Base-by-base conservation (phyloP, 352 stramenopile genomes). In the Globisporangium solare region DNA sequence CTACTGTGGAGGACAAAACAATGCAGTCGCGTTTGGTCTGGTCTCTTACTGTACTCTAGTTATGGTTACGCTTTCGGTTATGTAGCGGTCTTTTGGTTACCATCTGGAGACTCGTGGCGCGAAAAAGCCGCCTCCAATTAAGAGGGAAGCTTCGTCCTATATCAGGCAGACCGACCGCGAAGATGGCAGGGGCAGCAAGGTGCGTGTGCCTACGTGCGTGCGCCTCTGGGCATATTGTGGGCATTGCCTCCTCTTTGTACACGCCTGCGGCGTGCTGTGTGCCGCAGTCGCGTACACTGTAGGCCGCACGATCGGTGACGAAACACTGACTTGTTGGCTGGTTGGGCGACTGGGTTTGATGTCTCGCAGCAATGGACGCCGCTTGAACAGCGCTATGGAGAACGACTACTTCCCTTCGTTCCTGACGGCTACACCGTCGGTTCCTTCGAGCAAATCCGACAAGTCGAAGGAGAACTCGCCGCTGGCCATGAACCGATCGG, bases 321-420 rank as follows among this genome's bases (percentile, higher is more conserved):
- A 35, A 35, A 35, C 7, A 35, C 27, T 35, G 27, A 35, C 27
- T 35, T 35, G 27, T 35, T 35, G 27, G 27, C 10, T 35, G 27
- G 27, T 35, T 35, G 5, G 2, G 27, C 27, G 5, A 35, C 10
- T 35, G 27, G 6, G 7, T 35, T 35, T 6, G 27, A 8, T 35
- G 2, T 3, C 20, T 42, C 4, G 4, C 54, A 60, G 54, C 46
- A 60, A 60, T 41, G 54, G 49, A 22, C 43, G 49, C 17, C 56
- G 56, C 27, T 48, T 76, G 13, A 62, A 56, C 39, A 60, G 65
- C 47, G 63, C 60, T 1, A 66, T 67, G 58, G 81, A 91, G 18
- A 79, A 91, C 27, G 81, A 91, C 47, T 91, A 85, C 66, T 91
- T 91, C 49, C 81, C 81, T 37, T 79, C 78, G 17, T 76, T 89